Conservation (phyloP, 73 alveolate species). For the Paramecium tetraurelia region DNA sequence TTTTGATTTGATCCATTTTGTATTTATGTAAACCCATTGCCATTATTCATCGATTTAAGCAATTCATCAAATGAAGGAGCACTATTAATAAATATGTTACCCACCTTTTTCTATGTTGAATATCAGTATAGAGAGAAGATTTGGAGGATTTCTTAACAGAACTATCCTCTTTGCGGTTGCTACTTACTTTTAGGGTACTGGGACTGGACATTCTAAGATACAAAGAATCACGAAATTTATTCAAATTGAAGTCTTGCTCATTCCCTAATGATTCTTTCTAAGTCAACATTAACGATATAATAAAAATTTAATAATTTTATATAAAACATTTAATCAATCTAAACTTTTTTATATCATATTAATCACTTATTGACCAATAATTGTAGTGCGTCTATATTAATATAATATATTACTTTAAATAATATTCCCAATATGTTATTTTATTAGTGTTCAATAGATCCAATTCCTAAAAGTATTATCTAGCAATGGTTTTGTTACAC, state of each 20-base stretch:
- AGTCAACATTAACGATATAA: slow-evolving; percentile 5
- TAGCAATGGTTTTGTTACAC: background rate
- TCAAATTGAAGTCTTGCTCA: slow-evolving; percentile 35
- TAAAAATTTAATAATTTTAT: background rate
- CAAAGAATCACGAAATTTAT: slow-evolving; percentile 23
- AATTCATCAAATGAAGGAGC: slow-evolving; percentile 42
- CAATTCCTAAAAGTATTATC: background rate
- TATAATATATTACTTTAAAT: background rate
- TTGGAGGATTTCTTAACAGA: background rate
- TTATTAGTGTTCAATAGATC: background rate
- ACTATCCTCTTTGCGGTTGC: background rate
- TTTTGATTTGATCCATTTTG: background rate
- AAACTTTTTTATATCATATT: background rate
- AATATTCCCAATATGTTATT: slow-evolving; percentile 31
- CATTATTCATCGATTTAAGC: background rate
- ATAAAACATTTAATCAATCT: slow-evolving; percentile 5
- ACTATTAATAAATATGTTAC: background rate
- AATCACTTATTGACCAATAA: background rate
- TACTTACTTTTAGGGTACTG: background rate
- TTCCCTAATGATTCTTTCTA: background rate
- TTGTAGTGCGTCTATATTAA: background rate
- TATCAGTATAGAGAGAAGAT: background rate
- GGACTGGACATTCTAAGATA: slow-evolving; percentile 17
- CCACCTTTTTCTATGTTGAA: background rate
- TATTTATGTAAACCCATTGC: background rate